Evolutionary conservation across 140 eudicot genomes (phyloP), one percentile per base, ranked within the genome.

Genomic region (Stevia rebaudiana): DNA sequence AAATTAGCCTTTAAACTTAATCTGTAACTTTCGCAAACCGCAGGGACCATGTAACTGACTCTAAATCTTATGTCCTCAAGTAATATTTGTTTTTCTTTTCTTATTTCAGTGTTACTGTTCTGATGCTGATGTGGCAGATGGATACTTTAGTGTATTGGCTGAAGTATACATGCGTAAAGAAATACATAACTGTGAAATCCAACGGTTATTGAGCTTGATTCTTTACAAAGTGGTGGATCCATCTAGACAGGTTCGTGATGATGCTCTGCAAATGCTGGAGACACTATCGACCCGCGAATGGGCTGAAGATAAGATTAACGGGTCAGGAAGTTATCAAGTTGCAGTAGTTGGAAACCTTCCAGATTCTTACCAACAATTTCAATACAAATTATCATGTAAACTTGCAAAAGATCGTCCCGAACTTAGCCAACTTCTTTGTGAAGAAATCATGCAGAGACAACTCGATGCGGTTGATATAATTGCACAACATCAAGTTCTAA

Each of bases 91-190:
- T 64, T 47, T 0, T 47, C 1, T 30, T 49, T 50, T 36, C 64
- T 39, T 11, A 24, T 37, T 65, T 25, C 86, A 90, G 88, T 90
- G 97, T 75, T 90, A 90, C 70, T 84, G 78, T 65, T 90, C 97
- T 35, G 97, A 90, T 74, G 90, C 94, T 72, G 95, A 82, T 61
- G 86, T 90, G 72, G 95, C 97, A 28, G 94, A 90, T 73, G 97
- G 97, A 47, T 90, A 90, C 80, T 90, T 90, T 70, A 86, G 97
- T 69, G 97, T 90, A 33, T 80, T 90, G 56, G 97, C 95, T 55
- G 97, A 90, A 75, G 97, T 90, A 47, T 90, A 90, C 82, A 90
- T 86, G 97, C 94, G 95, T 60, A 95, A 90, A 78, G 95, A 90
- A 69, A 86, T 90, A 55, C 94, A 95, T 18, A 86, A 86, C 64